Percentiles rank a stretch among this genome's conserved stretches.
Evolutionary conservation across 805 yeast genomes (phyloP).

Genomic region (Candida andamanensis): DNA sequence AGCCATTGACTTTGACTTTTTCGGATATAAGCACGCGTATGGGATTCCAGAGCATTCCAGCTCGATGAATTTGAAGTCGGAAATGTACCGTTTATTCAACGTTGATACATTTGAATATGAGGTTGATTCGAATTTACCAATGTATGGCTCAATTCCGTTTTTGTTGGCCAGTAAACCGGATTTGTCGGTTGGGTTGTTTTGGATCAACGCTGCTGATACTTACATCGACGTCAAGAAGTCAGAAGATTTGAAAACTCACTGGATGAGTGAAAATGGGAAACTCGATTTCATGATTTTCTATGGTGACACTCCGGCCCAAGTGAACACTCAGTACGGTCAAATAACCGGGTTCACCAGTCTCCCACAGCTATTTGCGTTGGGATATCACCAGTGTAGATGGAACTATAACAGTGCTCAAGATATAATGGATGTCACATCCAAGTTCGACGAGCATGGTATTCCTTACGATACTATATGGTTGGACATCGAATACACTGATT

Average conservation of each 20-base stretch:
- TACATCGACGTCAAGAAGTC: conserved; percentile 62
- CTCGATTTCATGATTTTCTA: conserved; percentile 69
- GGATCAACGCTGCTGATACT: conserved; percentile 93
- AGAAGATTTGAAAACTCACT: conserved; percentile 55
- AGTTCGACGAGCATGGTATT: conserved; percentile 67
- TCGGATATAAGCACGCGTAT: conserved; percentile 58
- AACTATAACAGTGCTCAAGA: conserved; percentile 88
- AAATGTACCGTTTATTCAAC: conserved; percentile 72
- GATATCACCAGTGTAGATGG: conserved; percentile 97
- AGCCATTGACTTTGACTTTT: conserved; percentile 69
- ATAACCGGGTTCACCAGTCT: conserved; percentile 70
- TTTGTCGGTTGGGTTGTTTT: conserved; percentile 70
- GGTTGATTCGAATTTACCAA: conserved; percentile 72
- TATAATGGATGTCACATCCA: conserved; percentile 62
- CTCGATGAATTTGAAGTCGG: conserved; percentile 64
- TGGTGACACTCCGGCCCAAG: conserved; percentile 50
- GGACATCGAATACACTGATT: conserved; percentile 87
- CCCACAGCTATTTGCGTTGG: conserved; percentile 76
- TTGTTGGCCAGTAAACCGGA: conserved; percentile 62
- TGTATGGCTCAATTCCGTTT: conserved; percentile 94
- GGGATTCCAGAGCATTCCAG: conserved; percentile 99
- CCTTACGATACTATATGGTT: conserved; percentile 95
- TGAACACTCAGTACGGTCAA: conserved; percentile 57
- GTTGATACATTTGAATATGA: conserved; percentile 96
- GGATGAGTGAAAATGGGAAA: conserved; percentile 91